These are phyloP conservation scores for Stromatinia cepivora DNA, from an alignment of 2,329 filamentous ascomycete genomes.

Conservation along the genomic window DNA sequence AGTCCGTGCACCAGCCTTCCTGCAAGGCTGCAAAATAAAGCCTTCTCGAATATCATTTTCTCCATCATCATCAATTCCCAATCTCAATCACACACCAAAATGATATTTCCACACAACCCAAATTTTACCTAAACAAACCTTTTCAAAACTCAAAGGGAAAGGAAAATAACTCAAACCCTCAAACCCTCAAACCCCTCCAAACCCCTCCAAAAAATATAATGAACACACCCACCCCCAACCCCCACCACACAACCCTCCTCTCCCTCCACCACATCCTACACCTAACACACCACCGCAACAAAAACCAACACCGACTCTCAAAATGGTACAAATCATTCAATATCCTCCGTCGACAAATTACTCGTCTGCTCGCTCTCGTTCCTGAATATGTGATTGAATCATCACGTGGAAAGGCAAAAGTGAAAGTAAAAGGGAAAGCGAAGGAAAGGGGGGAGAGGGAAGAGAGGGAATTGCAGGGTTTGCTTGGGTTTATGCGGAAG, in stretches of 20 bases:
- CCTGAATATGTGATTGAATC: constrained; percentile 19
- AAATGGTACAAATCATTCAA: constrained; percentile 80
- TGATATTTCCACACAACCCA: not conserved
- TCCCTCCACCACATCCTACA: constrained; percentile 59
- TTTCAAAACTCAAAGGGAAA: no score
- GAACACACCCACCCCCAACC: constrained; percentile 8
- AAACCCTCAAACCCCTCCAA: no score
- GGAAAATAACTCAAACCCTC: no score
- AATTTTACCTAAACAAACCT: no score
- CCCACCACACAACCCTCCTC: constrained; percentile 21
- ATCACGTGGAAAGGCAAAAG: constrained; percentile 20
- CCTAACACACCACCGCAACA: constrained; percentile 78
- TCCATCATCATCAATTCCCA: not conserved
- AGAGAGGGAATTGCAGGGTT: constrained; percentile 22
- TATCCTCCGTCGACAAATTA: constrained; percentile 66
- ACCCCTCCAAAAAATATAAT: not conserved
- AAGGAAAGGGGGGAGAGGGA: constrained; percentile 38
- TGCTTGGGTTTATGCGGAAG: constrained; percentile 46
- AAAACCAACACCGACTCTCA: constrained; percentile 81
- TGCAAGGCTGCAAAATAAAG: constrained; percentile 7
- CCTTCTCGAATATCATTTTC: not conserved
- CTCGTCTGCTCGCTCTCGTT: constrained; percentile 49
- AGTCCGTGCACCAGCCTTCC: constrained; percentile 13
- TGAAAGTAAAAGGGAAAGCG: constrained; percentile 25
- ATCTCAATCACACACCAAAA: not conserved